These are phyloP conservation scores for Soucietia sequanensis DNA, from an alignment of 805 yeast genomes.

Conservation along the genomic window DNA sequence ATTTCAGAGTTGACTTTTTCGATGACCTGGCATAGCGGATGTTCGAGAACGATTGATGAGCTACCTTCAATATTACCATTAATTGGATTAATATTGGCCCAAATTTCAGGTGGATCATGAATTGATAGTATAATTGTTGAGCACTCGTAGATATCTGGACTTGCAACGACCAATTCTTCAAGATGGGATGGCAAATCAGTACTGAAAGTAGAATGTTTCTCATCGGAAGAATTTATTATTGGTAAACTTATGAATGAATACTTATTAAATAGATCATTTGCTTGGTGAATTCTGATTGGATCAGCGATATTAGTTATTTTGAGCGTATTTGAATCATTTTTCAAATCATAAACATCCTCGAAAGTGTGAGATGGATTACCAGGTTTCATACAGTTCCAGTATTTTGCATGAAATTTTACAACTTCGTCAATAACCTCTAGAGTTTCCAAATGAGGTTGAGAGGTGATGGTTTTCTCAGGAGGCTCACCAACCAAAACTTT, in stretches of 20 bases:
- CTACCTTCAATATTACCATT: conserved; percentile 75
- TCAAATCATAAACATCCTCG: conserved; percentile 40
- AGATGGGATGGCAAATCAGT: conserved; percentile 47
- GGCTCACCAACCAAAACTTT: conserved; percentile 93
- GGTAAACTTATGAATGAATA: conserved; percentile 70
- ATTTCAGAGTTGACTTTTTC: conserved; percentile 49
- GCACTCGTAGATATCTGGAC: conserved; percentile 63
- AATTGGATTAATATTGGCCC: conserved; percentile 82
- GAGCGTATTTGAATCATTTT: conserved; percentile 20
- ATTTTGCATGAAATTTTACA: conserved; percentile 71
- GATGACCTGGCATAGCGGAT: conserved; percentile 59
- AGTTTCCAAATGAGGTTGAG: conserved; percentile 72
- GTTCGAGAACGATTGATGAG: conserved; percentile 73
- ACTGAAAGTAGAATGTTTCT: conserved; percentile 24
- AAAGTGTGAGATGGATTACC: conserved; percentile 48
- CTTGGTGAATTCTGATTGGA: conserved; percentile 73
- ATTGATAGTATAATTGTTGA: conserved; percentile 67
- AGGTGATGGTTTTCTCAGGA: conserved; percentile 70
- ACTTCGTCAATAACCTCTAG: conserved; percentile 81
- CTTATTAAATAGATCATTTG: conserved; percentile 50
- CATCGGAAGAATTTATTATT: conserved; percentile 32
- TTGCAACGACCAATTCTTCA: conserved; percentile 68
- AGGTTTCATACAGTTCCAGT: conserved; percentile 83
- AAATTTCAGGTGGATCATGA: conserved; percentile 90
- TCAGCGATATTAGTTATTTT: conserved; percentile 59